Evolutionary conservation across 257 asterid species (phyloP).

Genomic region (Solanum peruvianum): DNA sequence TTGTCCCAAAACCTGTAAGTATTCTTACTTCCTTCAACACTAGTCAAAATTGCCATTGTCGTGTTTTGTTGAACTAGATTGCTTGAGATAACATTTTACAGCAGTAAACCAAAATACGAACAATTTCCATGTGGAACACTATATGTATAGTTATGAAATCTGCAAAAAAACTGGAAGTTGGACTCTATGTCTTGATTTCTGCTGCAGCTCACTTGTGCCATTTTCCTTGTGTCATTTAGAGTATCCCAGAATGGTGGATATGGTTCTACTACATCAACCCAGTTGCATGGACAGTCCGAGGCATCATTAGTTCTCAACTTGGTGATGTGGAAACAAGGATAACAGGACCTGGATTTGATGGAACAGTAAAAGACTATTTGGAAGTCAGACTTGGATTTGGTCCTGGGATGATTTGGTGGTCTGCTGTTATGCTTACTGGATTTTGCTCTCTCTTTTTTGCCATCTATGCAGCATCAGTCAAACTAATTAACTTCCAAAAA

Average conservation of each 20-base stretch:
- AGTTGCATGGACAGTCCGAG: conserved; percentile 63
- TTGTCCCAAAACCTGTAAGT: conserved; percentile 54
- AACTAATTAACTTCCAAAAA: background rate
- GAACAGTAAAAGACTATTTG: conserved; percentile 40
- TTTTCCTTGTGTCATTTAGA: conserved; percentile 10
- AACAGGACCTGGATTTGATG: conserved; percentile 40
- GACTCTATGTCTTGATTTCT: background rate
- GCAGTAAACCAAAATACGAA: background rate
- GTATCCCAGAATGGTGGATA: conserved; percentile 80
- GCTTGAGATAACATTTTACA: background rate
- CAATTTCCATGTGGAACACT: background rate
- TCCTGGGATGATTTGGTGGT: background rate
- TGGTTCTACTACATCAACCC: conserved; percentile 88
- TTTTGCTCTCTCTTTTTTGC: background rate
- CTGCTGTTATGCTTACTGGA: background rate
- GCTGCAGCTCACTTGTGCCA: background rate
- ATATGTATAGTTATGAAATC: background rate
- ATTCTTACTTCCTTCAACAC: background rate
- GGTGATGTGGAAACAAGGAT: conserved; percentile 54
- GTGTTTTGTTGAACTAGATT: background rate
- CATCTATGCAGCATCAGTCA: background rate
- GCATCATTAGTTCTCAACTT: conserved; percentile 66
- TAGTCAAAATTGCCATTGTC: background rate
- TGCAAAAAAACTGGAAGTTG: background rate
- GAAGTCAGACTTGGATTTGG: background rate